Conservation (phyloP, 2,329 filamentous ascomycete genomes). For the Fusarium aywerte region DNA sequence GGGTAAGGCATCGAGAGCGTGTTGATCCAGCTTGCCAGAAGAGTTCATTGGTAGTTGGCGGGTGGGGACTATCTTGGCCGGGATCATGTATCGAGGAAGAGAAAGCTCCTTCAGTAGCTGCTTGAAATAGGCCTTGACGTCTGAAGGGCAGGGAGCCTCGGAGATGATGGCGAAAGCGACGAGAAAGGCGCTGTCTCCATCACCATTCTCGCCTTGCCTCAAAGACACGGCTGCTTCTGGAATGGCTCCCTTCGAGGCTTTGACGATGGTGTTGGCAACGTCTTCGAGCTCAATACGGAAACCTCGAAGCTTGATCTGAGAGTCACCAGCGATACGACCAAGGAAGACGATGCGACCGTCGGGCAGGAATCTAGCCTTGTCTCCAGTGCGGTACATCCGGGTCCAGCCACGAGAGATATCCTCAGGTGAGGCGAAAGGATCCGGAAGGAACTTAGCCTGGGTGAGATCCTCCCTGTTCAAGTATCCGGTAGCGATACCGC, state of each 20-base stretch:
- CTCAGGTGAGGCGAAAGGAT: neutral
- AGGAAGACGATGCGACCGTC: neutral
- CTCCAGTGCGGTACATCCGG: conserved; percentile 6
- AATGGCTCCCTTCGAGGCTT: neutral
- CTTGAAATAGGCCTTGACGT: neutral
- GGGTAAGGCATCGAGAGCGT: neutral
- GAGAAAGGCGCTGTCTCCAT: conserved; percentile 2
- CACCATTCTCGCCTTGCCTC: neutral
- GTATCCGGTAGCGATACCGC: neutral
- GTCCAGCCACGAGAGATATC: neutral
- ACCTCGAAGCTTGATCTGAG: conserved; percentile 11
- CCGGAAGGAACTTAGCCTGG: neutral
- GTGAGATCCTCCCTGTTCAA: conserved; percentile 2
- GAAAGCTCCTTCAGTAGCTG: neutral
- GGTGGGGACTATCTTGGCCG: neutral
- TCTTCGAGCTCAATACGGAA: conserved; percentile 14
- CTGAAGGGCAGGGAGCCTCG: neutral
- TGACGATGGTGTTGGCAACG: conserved; percentile 7
- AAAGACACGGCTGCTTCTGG: neutral
- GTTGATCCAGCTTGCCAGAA: conserved; percentile 7
- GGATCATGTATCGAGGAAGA: conserved; percentile 2
- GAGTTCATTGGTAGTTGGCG: neutral
- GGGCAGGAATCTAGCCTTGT: conserved; percentile 1
- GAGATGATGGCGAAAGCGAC: conserved; percentile 2
- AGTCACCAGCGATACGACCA: neutral